Percentiles rank a stretch among this genome's conserved stretches.
These are phyloP conservation scores for Neonectria faginata DNA, from an alignment of 2,329 filamentous ascomycete species.

Conservation along the genomic window DNA sequence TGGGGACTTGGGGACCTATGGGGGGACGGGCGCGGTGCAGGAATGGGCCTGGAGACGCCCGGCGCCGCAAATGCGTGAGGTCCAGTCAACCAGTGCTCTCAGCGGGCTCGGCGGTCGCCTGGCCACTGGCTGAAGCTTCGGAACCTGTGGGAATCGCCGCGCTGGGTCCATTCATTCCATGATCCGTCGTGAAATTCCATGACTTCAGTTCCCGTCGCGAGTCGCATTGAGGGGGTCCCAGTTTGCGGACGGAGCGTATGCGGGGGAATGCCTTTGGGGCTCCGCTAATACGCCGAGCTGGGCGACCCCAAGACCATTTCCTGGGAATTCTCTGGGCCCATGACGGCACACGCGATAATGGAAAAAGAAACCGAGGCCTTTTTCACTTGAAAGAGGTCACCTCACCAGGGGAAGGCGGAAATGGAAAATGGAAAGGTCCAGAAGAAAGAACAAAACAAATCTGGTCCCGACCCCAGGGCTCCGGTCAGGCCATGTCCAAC, in stretches of 20 bases:
- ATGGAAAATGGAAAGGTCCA: not conserved
- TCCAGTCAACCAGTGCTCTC: not conserved
- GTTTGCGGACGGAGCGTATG: constrained; percentile 27
- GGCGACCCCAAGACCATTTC: constrained; percentile 32
- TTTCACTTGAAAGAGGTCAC: constrained; percentile 12
- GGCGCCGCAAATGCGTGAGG: constrained; percentile 13
- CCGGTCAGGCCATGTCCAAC: constrained; percentile 41
- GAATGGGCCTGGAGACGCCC: constrained; percentile 18
- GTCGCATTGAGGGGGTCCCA: constrained; percentile 14
- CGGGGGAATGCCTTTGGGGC: constrained; percentile 41
- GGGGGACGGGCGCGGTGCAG: constrained; percentile 23
- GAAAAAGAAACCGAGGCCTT: not conserved
- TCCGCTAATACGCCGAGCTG: constrained; percentile 47
- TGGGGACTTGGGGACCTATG: constrained; percentile 19
- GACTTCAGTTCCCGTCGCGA: not conserved
- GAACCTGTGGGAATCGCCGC: not conserved
- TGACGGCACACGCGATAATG: constrained; percentile 1
- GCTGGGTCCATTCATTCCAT: not conserved
- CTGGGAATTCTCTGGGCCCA: constrained; percentile 24
- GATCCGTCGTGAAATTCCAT: not conserved
- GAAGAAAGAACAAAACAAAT: not conserved
- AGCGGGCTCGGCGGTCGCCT: constrained; percentile 8
- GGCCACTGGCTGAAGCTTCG: constrained; percentile 12
- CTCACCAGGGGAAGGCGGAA: not conserved
- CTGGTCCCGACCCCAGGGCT: constrained; percentile 26